Evolutionary conservation across 306 rosid genomes (phyloP), one percentile per base, ranked within the genome.

Genomic region (Glycine tomentella): DNA sequence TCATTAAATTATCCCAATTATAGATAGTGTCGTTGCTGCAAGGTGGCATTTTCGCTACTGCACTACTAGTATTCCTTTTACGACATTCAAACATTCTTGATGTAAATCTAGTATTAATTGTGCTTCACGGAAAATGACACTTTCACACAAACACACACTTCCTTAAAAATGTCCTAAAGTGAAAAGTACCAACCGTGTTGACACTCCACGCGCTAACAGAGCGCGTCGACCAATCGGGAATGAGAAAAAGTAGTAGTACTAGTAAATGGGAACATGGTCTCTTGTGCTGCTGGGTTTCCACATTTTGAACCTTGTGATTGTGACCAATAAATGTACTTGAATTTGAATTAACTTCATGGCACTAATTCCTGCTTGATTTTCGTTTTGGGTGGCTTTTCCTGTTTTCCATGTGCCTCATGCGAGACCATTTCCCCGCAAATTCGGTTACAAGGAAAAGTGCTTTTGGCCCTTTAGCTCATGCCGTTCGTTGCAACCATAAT

Each of bases 381-480:
- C 84, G 87, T 80, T 50, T 51, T 68, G 64, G 51, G 45, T 55
- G 55, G 20, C 63, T 62, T 77, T 44, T n/a, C n/a, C n/a, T n/a
- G n/a, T n/a, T n/a, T n/a, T 52, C 69, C 79, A 76, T 65, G 69
- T 78, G 82, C 34, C 68, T 62, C 50, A 31, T 67, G 72, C 50
- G n/a, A 44, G 15, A 45, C 79, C 75, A 68, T 45, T 50, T 3
- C 51, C 75, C 84, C 82, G 84, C 77, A 75, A 84, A 50, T 80
- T 76, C 57, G 17, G 79, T 69, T 70, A 4, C 12, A 42, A 13
- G 31, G 4, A 59, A 67, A 57, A 38, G 75, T 70, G 67, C 16
- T n/a, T 80, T 84, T 75, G 25, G 45, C 49, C 48, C 80, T 80
- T 20, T 20, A 20, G 20, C 20, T 20, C 20, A 20, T 20, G 0